Evolutionary conservation across 2,329 filamentous ascomycete genomes (phyloP), one percentile per base, ranked within the genome.

Genomic region (Ustulina deusta): DNA sequence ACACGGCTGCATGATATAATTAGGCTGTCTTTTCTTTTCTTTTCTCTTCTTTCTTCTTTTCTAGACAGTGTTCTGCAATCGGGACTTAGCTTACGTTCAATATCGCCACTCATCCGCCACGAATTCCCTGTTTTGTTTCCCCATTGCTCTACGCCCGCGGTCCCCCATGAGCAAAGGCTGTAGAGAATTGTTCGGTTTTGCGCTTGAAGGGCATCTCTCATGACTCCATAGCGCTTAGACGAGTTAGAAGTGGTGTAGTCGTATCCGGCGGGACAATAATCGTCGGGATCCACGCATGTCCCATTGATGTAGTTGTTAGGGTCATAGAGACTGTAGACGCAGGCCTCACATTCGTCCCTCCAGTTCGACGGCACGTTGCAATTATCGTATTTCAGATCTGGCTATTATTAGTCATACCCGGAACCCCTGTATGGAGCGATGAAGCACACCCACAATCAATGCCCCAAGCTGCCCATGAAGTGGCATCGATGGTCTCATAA

Each of bases 351-450:
- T 40, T 77, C 62, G 65, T 81, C 79, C 9, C 69, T 72, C 80
- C 80, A 82, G 29, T 79, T 76, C 4, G 72, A 54, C 1, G 80
- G 81, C 3, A 81, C 73, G 56, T 81, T 76, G 76, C 86, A 89
- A 74, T 88, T 88, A 73, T 89, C 87, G 71, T 87, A 87, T 76
- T 88, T 88, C 15, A 87, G 76, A 65, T 87, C 83, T 62, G 13
- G n/a, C 15, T 29, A n/a, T 20, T 49, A 32, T 69, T 20, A 70
- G 34, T 25, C 82, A 40, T 13, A 10, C 15, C 1, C 3, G n/a
- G 22, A 13, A 15, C 13, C 34, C 59, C 20, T 56, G 9, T 20
- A 13, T 22, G 32, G 4, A 17, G 15, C 22, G 20, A 22, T 38
- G 22, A n/a, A 46, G 3, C 10, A 20, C 34, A 76, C 81, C 76